Evolutionary conservation across 805 yeast species (phyloP), one percentile per base, ranked within the genome.

Genomic region (Metschnikowia cerradonensis): DNA sequence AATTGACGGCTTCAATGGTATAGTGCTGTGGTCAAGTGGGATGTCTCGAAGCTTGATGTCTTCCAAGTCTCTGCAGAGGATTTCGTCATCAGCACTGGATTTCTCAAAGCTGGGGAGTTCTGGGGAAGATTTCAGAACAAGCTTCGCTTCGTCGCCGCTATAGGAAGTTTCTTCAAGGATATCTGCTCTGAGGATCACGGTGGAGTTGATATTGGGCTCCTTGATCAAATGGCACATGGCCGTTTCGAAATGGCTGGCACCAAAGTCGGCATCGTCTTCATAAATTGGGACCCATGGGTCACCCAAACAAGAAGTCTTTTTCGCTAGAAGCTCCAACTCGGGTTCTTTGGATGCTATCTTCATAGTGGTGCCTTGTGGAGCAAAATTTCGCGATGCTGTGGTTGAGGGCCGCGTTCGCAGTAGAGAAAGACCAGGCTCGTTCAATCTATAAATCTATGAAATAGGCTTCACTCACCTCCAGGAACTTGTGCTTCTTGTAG

Each of bases 151-250:
- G 0, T 70, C 65, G 20, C 67, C 74, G 19, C n/a, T 32, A 60
- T 73, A 81, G 6, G 60, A 67, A 50, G 70, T 70, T 57, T 83
- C 86, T 41, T 73, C 72, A 42, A 88, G 64, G 22, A 90, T 81
- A 67, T 92, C 97, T 0, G 97, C 96, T 57, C 98, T 73, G 67
- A 92, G 72, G 33, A 91, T 86, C 34, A 90, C 94, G 0, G 97
- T 87, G 10, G 97, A 91, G 68, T 91, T 92, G 68, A 90, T 87
- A 64, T 90, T 88, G 15, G 97, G 97, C 56, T 88, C 89, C 52
- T 78, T 76, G 48, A 90, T 86, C 53, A 90, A 75, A 65, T 89
- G 88, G 41, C 79, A 67, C 91, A 90, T 86, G 5, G 96, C 96
- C 2, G 71, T 70, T 50, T 81, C 83, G 61, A 84, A 90, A 67